Conservation (phyloP, 495 filamentous ascomycete species). For the Penicillium fimorum region DNA sequence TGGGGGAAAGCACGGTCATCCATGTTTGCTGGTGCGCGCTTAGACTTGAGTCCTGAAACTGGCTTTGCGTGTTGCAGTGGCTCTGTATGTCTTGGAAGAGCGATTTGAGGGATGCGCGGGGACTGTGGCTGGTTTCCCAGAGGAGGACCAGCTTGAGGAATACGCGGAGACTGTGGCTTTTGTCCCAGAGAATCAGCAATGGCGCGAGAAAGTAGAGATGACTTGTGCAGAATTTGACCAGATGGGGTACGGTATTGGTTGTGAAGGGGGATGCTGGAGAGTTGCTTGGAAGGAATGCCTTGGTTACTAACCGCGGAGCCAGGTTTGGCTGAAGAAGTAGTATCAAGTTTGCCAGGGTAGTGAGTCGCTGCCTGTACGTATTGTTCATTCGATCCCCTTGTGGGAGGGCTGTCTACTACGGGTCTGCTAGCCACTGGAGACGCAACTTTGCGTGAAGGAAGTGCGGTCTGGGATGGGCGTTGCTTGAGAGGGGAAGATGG, state of each 20-base stretch:
- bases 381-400: constrained; percentile 10
- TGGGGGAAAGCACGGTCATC: constrained; percentile 12
- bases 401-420: constrained; percentile 5
- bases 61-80: constrained; percentile 8
- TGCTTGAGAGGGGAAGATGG: constrained; percentile 13
- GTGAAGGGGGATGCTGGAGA: constrained; percentile 27
- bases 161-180: constrained; percentile 1
- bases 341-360: constrained; percentile 3
- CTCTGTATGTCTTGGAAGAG: constrained; percentile 13
- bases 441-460: constrained; percentile 7
- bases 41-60: constrained; percentile 24
- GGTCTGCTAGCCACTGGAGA: constrained; percentile 1
- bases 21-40: constrained; percentile 21
- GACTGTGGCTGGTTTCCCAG: constrained; percentile 2
- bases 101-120: background rate
- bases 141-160: constrained; percentile 2
- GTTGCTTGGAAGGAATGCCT: constrained; percentile 13
- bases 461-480: background rate
- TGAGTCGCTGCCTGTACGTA: constrained; percentile 15
- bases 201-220: constrained; percentile 14
- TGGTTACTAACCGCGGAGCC: constrained; percentile 19
- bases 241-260: constrained; percentile 47
- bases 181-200: constrained; percentile 9
- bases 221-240: constrained; percentile 24
- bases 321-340: constrained; percentile 25